A percentile compares a stretch with the other conserved stretches of the same genome.
These are phyloP conservation scores for Collybia nuda DNA, from an alignment of 768 basidiomycete species.

Conservation along the genomic window DNA sequence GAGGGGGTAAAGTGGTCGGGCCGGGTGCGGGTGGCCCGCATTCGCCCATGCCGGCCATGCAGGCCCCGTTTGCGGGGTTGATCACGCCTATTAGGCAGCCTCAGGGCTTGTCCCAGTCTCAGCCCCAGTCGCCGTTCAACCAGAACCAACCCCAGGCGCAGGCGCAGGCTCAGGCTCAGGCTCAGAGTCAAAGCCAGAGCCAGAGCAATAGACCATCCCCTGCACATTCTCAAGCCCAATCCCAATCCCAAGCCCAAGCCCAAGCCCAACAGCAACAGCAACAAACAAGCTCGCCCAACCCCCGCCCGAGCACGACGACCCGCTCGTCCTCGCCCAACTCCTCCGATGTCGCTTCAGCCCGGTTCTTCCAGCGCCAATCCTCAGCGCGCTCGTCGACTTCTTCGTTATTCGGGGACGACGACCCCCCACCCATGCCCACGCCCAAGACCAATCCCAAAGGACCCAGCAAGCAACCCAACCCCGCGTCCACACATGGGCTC, in stretches of 20 bases:
- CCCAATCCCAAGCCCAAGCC: too few species aligned
- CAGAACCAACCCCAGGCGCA: not conserved
- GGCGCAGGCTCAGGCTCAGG: too few species aligned
- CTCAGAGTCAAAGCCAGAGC: too few species aligned
- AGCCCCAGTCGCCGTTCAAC: constrained; percentile 7
- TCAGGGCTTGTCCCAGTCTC: not conserved
- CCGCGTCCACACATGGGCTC: constrained; percentile 14
- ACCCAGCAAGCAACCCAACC: too few species aligned
- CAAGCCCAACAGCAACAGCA: not conserved
- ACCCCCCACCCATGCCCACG: constrained; percentile 23
- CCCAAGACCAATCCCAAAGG: not conserved
- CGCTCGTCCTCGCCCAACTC: constrained; percentile 63
- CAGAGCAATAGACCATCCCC: too few species aligned
- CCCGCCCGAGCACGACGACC: constrained; percentile 48
- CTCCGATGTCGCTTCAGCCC: constrained; percentile 53
- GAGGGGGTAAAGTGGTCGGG: too few species aligned
- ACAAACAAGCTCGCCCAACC: not conserved
- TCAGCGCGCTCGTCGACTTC: constrained; percentile 60
- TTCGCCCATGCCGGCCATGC: not conserved
- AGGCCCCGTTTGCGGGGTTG: too few species aligned
- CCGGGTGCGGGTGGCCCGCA: too few species aligned
- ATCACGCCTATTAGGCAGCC: too few species aligned
- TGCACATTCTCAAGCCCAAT: too few species aligned
- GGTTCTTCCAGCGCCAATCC: constrained; percentile 46
- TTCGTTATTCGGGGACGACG: constrained; percentile 30